phyloP scores from a whole-genome alignment of 176 grass and related monocot genomes.

The Pontederia crassipes region DNA sequence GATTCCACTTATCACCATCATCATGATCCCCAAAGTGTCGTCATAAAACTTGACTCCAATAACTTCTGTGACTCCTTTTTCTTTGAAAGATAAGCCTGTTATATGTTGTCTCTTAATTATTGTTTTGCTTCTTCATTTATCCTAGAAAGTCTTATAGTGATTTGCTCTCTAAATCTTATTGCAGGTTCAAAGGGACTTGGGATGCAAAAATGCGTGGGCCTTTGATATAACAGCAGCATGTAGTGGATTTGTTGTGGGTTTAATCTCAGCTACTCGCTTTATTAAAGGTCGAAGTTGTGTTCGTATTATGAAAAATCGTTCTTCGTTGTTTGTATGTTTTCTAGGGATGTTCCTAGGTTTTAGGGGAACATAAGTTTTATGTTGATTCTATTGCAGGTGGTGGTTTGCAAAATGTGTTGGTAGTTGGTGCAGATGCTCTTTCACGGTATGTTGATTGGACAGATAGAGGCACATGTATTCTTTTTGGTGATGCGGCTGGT shows the following conservation, averaged over 20 bases:
- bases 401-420: conserved; percentile 50
- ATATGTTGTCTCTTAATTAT: too few species aligned
- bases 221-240: conserved; percentile 94
- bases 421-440: conserved; percentile 92
- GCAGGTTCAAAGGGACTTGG: conserved; percentile 61
- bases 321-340: too few species aligned
- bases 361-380: not conserved
- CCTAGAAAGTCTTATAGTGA: too few species aligned
- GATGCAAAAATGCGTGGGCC: conserved; percentile 84
- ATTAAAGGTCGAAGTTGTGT: conserved; percentile 60
- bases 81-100: too few species aligned
- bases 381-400: conserved; percentile 38
- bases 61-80: too few species aligned
- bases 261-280: conserved; percentile 73
- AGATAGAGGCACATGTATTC: conserved; percentile 94
- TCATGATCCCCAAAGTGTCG: too few species aligned
- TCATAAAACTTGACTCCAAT: too few species aligned
- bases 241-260: conserved; percentile 82
- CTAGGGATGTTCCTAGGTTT: too few species aligned
- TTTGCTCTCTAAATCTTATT: conserved; percentile 2
- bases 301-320: not conserved
- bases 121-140: too few species aligned
- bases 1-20: too few species aligned
- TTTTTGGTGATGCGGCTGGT: conserved; percentile 96
- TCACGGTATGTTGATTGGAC: conserved; percentile 90